These are phyloP conservation scores for Coelastrella sp. DNA, from an alignment of 139 green algal genomes.

Conservation along the genomic window DNA sequence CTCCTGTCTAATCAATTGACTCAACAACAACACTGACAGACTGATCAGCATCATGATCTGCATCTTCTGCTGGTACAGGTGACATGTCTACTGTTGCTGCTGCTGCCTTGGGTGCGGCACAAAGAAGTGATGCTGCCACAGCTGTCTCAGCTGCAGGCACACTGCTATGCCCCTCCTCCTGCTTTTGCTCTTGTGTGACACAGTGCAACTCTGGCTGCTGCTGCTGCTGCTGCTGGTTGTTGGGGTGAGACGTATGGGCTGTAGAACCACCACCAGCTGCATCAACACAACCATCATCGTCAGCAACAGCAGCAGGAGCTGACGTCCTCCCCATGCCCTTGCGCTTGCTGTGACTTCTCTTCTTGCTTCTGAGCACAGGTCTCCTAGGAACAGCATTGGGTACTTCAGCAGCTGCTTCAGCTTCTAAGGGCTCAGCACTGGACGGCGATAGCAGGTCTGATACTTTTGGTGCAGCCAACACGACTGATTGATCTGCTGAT, in stretches of 20 bases:
- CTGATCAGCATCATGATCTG: neutral
- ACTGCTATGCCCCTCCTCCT: neutral
- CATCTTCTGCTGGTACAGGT: neutral
- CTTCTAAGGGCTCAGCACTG: no score
- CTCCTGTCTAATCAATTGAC: no score
- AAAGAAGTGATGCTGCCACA: neutral
- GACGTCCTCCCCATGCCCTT: no score
- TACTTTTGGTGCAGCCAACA: no score
- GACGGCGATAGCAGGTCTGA: no score
- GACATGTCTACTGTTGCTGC: conserved; percentile 8
- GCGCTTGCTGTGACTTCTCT: neutral
- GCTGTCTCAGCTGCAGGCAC: neutral
- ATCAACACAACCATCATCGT: no score
- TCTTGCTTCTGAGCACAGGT: neutral
- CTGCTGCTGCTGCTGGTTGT: neutral
- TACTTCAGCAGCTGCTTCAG: no score
- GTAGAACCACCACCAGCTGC: no score
- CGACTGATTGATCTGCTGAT: neutral
- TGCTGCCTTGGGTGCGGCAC: neutral
- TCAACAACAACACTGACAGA: no score
- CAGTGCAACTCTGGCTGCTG: conserved; percentile 30
- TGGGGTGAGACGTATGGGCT: no score
- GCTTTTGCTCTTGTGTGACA: no score
- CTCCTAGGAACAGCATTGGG: no score
- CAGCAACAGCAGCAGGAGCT: neutral